Evolutionary conservation across 495 filamentous ascomycete genomes (phyloP), one percentile per base, ranked within the genome.

Genomic region (Recurvomyces mirabilis): DNA sequence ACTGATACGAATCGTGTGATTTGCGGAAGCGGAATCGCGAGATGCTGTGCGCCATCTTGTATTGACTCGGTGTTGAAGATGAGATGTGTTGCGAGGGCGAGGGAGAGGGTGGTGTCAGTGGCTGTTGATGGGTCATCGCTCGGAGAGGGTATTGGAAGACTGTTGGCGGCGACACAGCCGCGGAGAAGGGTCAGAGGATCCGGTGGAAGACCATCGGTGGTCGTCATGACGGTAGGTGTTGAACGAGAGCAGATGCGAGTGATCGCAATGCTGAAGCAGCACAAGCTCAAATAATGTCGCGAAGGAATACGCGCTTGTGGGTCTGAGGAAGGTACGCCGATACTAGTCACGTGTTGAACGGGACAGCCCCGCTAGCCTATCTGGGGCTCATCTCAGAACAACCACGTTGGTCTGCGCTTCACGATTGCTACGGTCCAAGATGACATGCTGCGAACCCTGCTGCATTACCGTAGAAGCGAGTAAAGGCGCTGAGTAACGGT

Each of bases 1-100:
- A 74, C 73, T 13, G 80, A 80, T 37, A 80, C 68, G 69, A 96
- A 95, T 48, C 91, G 86, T 31, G 93, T 96, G 10, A 78, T 71
- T 17, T 53, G 38, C 5, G 74, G 74, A 51, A 99, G 75, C 1
- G 82, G 69, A 42, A 94, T 69, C n/a, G 78, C 65, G 30, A 80
- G 70, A 38, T 74, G 76, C 5, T 67, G 48, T 1, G 78, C 73
- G 29, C 51, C 46, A 26, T 53, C 25, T 19, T 41, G 15, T 1
- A 46, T 18, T 3, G 14, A 14, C 1, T 70, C 61, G n/a, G 53
- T 42, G 37, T 74, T 65, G 69, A 98, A 96, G 46, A 78, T 73
- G 18, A 98, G 75, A 62, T 91, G 78, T 13, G 81, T 83, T 14
- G 91, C 93, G 52, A 77, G 65, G 25, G 85, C 79, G 30, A 98